These are phyloP conservation scores for Trichothecium roseum DNA, from an alignment of 2,329 filamentous ascomycete genomes.

Conservation along the genomic window DNA sequence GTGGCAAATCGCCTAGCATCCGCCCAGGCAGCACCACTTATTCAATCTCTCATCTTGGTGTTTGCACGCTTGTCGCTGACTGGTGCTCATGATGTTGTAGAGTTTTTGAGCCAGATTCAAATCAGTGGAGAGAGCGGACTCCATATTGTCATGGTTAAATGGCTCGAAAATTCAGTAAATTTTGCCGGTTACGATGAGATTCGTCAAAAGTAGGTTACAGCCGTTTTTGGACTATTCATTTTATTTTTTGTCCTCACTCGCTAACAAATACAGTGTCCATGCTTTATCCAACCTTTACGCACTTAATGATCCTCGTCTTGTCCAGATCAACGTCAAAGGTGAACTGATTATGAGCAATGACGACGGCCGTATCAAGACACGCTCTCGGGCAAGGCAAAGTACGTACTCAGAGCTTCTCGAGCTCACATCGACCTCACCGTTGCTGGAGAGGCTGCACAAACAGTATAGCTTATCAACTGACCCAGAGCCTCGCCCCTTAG, in stretches of 20 bases:
- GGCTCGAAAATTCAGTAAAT: constrained; percentile 92
- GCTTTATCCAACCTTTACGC: constrained; percentile 86
- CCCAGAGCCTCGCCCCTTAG: constrained; percentile 24
- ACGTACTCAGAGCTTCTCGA: constrained; percentile 17
- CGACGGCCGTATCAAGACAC: constrained; percentile 77
- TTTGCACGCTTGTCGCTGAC: constrained; percentile 84
- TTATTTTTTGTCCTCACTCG: too few species aligned
- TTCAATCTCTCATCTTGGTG: constrained; percentile 90
- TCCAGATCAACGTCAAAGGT: constrained; percentile 77
- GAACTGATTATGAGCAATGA: constrained; percentile 75
- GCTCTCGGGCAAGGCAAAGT: constrained; percentile 80
- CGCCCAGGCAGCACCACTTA: constrained; percentile 78
- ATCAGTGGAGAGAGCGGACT: constrained; percentile 75
- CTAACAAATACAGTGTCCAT: constrained; percentile 56
- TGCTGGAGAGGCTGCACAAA: not conserved
- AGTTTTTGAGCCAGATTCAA: constrained; percentile 78
- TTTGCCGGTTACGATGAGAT: constrained; percentile 99
- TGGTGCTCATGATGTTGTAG: constrained; percentile 79
- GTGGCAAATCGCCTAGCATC: constrained; percentile 77
- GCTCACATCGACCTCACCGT: constrained; percentile 3
- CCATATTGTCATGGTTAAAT: constrained; percentile 82
- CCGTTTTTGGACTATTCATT: not conserved
- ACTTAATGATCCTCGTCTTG: constrained; percentile 70
- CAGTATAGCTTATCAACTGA: not conserved
- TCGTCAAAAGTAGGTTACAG: constrained; percentile 69